Evolutionary conservation across 1,139 yeast genomes (phyloP), one percentile per base, ranked within the genome.

Genomic region (Pichia sp.): DNA sequence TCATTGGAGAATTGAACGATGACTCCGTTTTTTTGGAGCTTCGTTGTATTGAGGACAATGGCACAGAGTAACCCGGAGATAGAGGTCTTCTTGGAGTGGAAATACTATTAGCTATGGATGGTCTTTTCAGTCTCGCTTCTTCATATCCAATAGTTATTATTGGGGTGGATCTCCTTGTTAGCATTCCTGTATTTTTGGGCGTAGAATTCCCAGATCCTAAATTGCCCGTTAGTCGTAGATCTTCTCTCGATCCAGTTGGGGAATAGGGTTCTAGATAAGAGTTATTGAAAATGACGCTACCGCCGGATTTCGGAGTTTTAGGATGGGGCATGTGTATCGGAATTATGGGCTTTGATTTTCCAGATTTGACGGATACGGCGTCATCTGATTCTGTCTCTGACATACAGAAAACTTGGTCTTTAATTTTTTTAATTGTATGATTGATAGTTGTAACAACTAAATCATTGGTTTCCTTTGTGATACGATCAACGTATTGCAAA

Each of bases 381-480:
- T 48, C 49, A 23, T 47, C 52, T 9, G 58, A 60, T 7, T 51
- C 58, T 5, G 53, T 48, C 31, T 55, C 60, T 5, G 56, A 44
- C 6, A 44, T 37, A 16, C 51, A 44, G 31, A 46, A 55, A 0
- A 71, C 65, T 51, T 69, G 75, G 35, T 71, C 75, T 42, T 68
- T 66, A 8, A 75, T 77, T 57, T 64, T 74, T 29, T 65, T 64
- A 10, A 86, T 75, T 0, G 95, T 82, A 38, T 78, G 79, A 27
- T 75, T 69, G 3, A 92, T 86, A 0, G 85, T 72, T 38, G 69
- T 65, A 36, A 85, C 65, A 3, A 90, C 95, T 57, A 81, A 68
- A 26, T 64, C 71, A 57, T 90, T 95, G 7, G 90, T 87, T 61
- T 92, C 97, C 40, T 73, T 75, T 50, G 87, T 85, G 40, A 92